These are phyloP conservation scores for Globisporangium uncinulatum DNA, from an alignment of 352 stramenopile genomes.

Conservation along the genomic window DNA sequence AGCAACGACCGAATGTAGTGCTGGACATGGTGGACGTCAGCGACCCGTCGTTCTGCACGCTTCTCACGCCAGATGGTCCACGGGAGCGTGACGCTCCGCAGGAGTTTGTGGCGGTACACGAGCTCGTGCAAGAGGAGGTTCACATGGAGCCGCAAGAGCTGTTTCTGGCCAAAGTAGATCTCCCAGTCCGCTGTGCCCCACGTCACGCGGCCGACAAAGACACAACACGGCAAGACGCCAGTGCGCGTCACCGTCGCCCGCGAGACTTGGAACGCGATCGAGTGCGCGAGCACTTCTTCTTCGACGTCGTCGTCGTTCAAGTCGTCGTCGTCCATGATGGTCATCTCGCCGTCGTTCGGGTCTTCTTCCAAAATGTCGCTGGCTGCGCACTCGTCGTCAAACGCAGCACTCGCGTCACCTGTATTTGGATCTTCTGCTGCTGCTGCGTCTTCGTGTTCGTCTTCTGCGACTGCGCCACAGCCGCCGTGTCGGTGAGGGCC, in stretches of 20 bases:
- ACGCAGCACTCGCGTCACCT: slow-evolving; percentile 9
- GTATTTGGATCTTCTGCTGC: background rate
- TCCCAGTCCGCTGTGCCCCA: slow-evolving; percentile 80
- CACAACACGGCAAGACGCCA: slow-evolving; percentile 71
- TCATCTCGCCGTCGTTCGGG: slow-evolving; percentile 43
- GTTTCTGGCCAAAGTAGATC: slow-evolving; percentile 85
- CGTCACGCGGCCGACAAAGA: slow-evolving; percentile 75
- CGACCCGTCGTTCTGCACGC: slow-evolving; percentile 58
- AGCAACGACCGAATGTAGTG: slow-evolving; percentile 67
- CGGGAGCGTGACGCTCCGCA: slow-evolving; percentile 45
- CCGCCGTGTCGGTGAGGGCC: background rate
- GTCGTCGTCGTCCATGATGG: slow-evolving; percentile 57
- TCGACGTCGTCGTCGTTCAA: slow-evolving; percentile 32
- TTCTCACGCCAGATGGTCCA: slow-evolving; percentile 85
- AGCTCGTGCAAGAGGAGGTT: slow-evolving; percentile 51
- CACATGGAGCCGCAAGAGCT: slow-evolving; percentile 68
- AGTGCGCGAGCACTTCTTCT: slow-evolving; percentile 65
- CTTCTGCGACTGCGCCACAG: slow-evolving; percentile 17
- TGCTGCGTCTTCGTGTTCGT: background rate
- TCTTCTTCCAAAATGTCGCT: slow-evolving; percentile 45
- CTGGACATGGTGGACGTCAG: slow-evolving; percentile 67
- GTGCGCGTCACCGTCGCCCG: slow-evolving; percentile 61
- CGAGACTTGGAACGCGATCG: slow-evolving; percentile 72
- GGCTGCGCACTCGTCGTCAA: slow-evolving; percentile 35
- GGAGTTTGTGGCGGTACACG: slow-evolving; percentile 34